Evolutionary conservation across 768 basidiomycete species (phyloP).

Genomic region (Tephrocybe sp.): DNA sequence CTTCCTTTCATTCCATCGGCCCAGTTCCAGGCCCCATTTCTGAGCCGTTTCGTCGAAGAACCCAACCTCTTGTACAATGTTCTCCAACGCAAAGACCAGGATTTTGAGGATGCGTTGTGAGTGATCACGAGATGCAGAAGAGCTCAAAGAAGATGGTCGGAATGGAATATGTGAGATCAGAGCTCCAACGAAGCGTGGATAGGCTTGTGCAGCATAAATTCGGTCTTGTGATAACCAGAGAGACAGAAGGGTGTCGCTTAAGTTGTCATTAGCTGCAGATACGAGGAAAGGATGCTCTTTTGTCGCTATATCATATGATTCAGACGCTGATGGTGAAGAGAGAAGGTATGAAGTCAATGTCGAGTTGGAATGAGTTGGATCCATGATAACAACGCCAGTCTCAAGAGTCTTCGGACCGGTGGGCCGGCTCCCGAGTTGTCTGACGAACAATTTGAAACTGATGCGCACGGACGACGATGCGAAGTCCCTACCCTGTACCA

Average conservation of each 20-base stretch:
- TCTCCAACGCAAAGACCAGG: slow-evolving; percentile 54
- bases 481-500: no score
- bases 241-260: slow-evolving; percentile 47
- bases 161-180: slow-evolving; percentile 64
- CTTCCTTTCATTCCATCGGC: slow-evolving; percentile 52
- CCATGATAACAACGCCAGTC: no score
- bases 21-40: slow-evolving; percentile 44
- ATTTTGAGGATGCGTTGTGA: slow-evolving; percentile 41
- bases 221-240: slow-evolving; percentile 74
- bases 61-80: slow-evolving; percentile 53
- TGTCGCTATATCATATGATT: slow-evolving; percentile 45
- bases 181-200: slow-evolving; percentile 69
- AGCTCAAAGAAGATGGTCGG: slow-evolving; percentile 26
- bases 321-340: not conserved
- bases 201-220: slow-evolving; percentile 73
- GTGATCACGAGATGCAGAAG: slow-evolving; percentile 32
- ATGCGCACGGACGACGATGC: no score
- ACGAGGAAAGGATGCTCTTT: slow-evolving; percentile 55
- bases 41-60: slow-evolving; percentile 60
- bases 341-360: slow-evolving; percentile 14
- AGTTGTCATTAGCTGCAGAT: slow-evolving; percentile 51
- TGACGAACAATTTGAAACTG: no score
- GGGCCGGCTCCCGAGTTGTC: no score
- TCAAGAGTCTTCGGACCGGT: no score
- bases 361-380: not conserved